phyloP scores from a whole-genome alignment of 2,329 filamentous ascomycete genomes.

The Colletotrichum tofieldiae region DNA sequence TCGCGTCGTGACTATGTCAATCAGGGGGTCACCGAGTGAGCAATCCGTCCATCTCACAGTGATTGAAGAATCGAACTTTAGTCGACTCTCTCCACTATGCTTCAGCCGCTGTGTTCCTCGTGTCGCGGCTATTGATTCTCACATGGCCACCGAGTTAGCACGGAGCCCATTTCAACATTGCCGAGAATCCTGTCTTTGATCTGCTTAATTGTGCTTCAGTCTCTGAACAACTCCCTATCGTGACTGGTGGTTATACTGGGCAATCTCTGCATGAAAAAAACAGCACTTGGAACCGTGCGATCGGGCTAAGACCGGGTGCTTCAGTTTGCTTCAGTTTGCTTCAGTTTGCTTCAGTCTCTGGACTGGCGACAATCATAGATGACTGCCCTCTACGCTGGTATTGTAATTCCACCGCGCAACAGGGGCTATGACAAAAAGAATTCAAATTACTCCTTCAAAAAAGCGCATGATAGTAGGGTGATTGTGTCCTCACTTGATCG shows the following conservation, averaged over 20 bases:
- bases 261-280: not conserved
- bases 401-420: not conserved
- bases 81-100: not conserved
- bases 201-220: not conserved
- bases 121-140: not conserved
- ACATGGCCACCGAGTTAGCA: too few species aligned
- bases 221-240: not conserved
- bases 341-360: too few species aligned
- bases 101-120: not conserved
- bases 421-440: too few species aligned
- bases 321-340: too few species aligned
- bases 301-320: not conserved
- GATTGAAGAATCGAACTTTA: too few species aligned
- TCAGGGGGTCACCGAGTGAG: not conserved
- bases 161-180: not conserved
- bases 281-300: not conserved
- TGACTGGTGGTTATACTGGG: too few species aligned
- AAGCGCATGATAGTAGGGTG: not conserved
- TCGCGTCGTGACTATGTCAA: not conserved
- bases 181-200: too few species aligned
- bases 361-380: not conserved
- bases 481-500: not conserved
- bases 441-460: not conserved
- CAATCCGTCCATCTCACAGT: not conserved
- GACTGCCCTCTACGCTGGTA: too few species aligned